phyloP scores from a whole-genome alignment of 1,284 basidiomycete species.

The Ustilago curta region DNA sequence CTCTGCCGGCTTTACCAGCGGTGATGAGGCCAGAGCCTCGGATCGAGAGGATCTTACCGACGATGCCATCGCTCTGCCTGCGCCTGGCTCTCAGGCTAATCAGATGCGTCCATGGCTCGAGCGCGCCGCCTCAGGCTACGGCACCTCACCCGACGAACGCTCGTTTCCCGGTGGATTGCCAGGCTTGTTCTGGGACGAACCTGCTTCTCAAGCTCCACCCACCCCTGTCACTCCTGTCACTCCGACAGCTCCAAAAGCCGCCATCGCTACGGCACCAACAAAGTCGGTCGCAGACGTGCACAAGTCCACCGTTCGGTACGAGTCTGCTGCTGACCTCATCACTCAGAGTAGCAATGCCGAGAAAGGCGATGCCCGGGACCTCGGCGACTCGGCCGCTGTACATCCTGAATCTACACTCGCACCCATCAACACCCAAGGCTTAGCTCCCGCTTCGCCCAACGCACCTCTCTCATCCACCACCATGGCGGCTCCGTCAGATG shows the following conservation, averaged over 20 bases:
- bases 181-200: slow-evolving; percentile 39
- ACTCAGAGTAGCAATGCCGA: neutral
- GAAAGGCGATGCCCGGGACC: slow-evolving; percentile 5
- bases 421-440: slow-evolving; percentile 35
- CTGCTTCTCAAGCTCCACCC: slow-evolving; percentile 1
- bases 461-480: slow-evolving; percentile 37
- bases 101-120: slow-evolving; percentile 38
- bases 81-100: slow-evolving; percentile 1
- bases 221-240: neutral
- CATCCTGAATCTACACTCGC: slow-evolving; percentile 16
- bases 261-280: neutral
- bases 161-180: slow-evolving; percentile 40
- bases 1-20: slow-evolving; percentile 55
- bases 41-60: slow-evolving; percentile 30
- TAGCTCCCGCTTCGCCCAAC: slow-evolving; percentile 28
- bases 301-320: neutral
- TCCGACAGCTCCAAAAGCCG: neutral
- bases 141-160: slow-evolving; percentile 41
- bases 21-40: slow-evolving; percentile 38
- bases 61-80: neutral
- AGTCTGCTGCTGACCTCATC: slow-evolving; percentile 1
- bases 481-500: slow-evolving; percentile 33
- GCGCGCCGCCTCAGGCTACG: slow-evolving; percentile 19
- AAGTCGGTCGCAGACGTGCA: neutral
- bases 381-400: neutral